Conservation (phyloP, 805 yeast species). For the Candida jianshihensis region DNA sequence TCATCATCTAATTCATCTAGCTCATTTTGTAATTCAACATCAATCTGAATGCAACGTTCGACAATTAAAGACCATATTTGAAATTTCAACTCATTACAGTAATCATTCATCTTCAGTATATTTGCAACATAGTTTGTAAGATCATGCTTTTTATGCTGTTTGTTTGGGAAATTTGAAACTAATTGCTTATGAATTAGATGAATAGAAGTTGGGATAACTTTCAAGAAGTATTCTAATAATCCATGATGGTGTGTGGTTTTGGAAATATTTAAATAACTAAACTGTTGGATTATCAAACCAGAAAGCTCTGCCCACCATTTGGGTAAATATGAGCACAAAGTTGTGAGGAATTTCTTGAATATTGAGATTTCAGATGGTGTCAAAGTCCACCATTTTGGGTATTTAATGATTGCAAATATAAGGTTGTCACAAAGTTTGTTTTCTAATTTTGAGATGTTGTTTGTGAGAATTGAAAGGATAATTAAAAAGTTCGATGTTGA, state of each 20-base stretch:
- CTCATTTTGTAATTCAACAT: slow-evolving; percentile 87
- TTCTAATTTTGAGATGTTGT: slow-evolving; percentile 60
- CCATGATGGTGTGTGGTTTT: slow-evolving; percentile 51
- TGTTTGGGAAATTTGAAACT: slow-evolving; percentile 69
- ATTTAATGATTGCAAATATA: slow-evolving; percentile 53
- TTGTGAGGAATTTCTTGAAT: slow-evolving; percentile 67
- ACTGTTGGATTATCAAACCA: slow-evolving; percentile 55
- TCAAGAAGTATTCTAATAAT: slow-evolving; percentile 55
- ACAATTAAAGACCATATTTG: slow-evolving; percentile 75
- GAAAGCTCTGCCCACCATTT: slow-evolving; percentile 88
- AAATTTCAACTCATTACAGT: slow-evolving; percentile 70
- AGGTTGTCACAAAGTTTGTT: slow-evolving; percentile 40
- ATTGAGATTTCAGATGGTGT: slow-evolving; percentile 37
- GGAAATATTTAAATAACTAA: slow-evolving; percentile 27
- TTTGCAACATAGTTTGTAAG: slow-evolving; percentile 62
- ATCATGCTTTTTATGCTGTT: slow-evolving; percentile 48
- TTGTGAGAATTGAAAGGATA: slow-evolving; percentile 50
- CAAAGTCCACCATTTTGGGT: slow-evolving; percentile 53
- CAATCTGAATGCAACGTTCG: slow-evolving; percentile 77
- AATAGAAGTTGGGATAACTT: slow-evolving; percentile 76
- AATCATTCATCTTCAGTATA: slow-evolving; percentile 49
- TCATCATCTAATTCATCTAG: slow-evolving; percentile 64
- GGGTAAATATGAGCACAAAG: slow-evolving; percentile 79
- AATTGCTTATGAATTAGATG: slow-evolving; percentile 54
- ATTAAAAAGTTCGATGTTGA: slow-evolving; percentile 44